Evolutionary conservation across 805 yeast genomes (phyloP).

Genomic region (Myxozyma udenii): DNA sequence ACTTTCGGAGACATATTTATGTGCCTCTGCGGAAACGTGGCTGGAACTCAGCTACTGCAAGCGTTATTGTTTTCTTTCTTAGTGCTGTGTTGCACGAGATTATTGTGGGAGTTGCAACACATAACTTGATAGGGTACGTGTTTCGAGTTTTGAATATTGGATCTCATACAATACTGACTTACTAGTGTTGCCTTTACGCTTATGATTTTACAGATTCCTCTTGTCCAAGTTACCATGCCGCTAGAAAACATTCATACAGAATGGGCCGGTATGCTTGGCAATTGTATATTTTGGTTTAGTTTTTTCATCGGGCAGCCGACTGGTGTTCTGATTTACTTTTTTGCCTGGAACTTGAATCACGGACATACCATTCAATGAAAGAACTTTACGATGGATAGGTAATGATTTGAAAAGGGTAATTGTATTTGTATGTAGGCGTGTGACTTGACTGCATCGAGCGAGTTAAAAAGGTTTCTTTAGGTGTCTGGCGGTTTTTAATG

Average conservation of each 20-base stretch:
- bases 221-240: conserved; percentile 44
- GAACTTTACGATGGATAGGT: too few relatives aligned
- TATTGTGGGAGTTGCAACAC: conserved; percentile 48
- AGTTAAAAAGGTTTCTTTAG: too few relatives aligned
- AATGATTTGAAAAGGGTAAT: too few relatives aligned
- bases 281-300: conserved; percentile 48
- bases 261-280: conserved; percentile 43
- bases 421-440: too few relatives aligned
- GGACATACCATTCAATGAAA: conserved; percentile 8
- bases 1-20: conserved; percentile 45
- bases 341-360: conserved; percentile 43
- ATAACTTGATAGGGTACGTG: conserved; percentile 43
- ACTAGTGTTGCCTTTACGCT: conserved; percentile 42
- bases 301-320: conserved; percentile 49
- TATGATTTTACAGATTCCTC: conserved; percentile 46
- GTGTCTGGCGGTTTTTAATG: too few relatives aligned
- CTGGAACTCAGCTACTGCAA: conserved; percentile 34
- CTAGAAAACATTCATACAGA: conserved; percentile 44
- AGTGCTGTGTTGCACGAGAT: conserved; percentile 49
- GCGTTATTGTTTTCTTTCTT: conserved; percentile 43
- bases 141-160: not conserved
- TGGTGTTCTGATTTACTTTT: conserved; percentile 45
- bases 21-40: conserved; percentile 43
- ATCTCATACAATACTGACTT: not conserved
- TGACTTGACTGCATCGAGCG: too few relatives aligned